These are phyloP conservation scores for Hypoxylon perforatum DNA, from an alignment of 495 filamentous ascomycete genomes.

Conservation along the genomic window DNA sequence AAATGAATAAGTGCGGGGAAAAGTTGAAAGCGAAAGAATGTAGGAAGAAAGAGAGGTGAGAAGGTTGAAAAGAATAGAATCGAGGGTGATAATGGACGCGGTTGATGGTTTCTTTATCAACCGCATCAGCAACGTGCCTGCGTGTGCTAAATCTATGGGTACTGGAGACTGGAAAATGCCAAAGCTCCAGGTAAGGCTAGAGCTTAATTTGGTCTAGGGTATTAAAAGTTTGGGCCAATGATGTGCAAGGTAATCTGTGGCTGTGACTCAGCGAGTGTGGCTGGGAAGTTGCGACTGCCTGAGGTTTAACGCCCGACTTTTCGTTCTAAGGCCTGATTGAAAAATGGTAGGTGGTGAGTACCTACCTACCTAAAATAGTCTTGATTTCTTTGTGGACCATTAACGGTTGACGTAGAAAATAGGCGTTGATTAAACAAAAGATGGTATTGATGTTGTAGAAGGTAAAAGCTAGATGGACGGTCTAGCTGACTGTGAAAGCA, in stretches of 20 bases:
- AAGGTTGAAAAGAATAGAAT: slow-evolving; percentile 7
- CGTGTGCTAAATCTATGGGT: slow-evolving; percentile 27
- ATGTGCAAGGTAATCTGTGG: no score
- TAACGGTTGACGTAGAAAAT: no score
- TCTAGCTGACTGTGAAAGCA: no score
- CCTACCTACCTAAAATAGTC: no score
- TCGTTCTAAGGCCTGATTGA: no score
- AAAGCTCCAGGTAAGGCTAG: slow-evolving; percentile 24
- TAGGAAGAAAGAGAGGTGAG: slow-evolving; percentile 4
- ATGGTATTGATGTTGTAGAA: no score
- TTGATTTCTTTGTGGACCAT: no score
- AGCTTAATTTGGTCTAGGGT: not conserved
- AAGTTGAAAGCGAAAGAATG: slow-evolving; percentile 1
- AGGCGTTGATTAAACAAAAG: no score
- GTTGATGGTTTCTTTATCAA: slow-evolving; percentile 36
- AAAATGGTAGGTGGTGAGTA: no score
- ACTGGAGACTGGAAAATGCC: slow-evolving; percentile 26
- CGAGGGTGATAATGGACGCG: slow-evolving; percentile 1
- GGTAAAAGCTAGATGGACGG: no score
- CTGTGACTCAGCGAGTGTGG: not conserved
- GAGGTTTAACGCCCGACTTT: no score
- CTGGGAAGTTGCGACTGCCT: not conserved
- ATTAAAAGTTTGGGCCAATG: no score
- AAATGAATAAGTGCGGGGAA: not conserved
- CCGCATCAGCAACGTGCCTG: slow-evolving; percentile 30